Conservation (phyloP, 2,329 filamentous ascomycete species). For the Colletotrichum horii region DNA sequence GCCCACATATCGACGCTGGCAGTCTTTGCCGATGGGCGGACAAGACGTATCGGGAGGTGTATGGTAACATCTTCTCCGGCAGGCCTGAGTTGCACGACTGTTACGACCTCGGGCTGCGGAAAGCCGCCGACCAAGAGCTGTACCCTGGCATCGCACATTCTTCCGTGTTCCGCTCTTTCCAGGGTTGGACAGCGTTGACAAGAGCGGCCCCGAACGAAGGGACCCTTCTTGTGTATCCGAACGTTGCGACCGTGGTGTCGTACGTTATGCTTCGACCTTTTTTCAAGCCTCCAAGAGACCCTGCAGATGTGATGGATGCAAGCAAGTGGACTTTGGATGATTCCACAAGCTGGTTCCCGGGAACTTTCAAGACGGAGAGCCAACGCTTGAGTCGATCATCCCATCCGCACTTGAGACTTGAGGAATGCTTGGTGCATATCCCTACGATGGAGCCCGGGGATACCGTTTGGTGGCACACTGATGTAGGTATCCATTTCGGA, state of each 20-base stretch:
- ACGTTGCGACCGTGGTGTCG: conserved; percentile 38
- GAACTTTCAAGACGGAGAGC: conserved; percentile 36
- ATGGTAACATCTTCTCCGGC: conserved; percentile 40
- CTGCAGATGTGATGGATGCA: conserved; percentile 37
- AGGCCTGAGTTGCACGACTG: conserved; percentile 38
- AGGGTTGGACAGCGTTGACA: conserved; percentile 50
- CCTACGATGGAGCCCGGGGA: conserved; percentile 42
- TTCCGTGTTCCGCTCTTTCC: conserved; percentile 41
- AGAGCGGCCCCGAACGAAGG: conserved; percentile 37
- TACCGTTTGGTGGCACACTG: conserved; percentile 46
- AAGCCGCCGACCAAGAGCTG: conserved; percentile 35
- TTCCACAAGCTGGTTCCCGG: conserved; percentile 38
- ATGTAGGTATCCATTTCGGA: conserved; percentile 31
- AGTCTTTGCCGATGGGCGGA: conserved; percentile 48
- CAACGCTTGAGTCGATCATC: conserved; percentile 38
- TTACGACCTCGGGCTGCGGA: conserved; percentile 40
- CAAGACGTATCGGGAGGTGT: conserved; percentile 38
- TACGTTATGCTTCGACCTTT: conserved; percentile 48
- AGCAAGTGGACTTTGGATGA: conserved; percentile 40
- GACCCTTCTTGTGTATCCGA: conserved; percentile 43
- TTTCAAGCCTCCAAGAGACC: conserved; percentile 36
- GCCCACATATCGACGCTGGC: conserved; percentile 49
- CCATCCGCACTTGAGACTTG: conserved; percentile 42
- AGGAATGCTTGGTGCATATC: conserved; percentile 41
- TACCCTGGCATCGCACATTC: conserved; percentile 42